A percentile compares a stretch with the other conserved stretches of the same genome.
These are phyloP conservation scores for Ambrosia hybrid DNA, from an alignment of 140 eudicot species.

Conservation along the genomic window DNA sequence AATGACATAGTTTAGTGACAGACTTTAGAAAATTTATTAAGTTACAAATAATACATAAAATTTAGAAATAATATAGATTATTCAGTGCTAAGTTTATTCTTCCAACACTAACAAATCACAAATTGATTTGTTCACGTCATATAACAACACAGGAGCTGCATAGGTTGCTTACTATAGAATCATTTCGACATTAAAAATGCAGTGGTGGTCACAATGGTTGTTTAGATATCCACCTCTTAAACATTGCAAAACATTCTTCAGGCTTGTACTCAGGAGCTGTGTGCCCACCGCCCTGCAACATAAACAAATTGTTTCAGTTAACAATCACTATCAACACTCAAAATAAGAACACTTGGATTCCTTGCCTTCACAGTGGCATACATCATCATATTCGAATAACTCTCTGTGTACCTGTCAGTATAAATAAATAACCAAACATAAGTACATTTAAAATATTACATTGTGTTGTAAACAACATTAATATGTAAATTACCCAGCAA, in stretches of 20 bases:
- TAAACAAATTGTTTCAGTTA: background rate
- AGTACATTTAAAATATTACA: background rate
- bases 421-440: background rate
- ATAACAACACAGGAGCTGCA: background rate
- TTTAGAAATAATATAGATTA: too few relatives aligned
- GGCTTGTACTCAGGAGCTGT: conserved; percentile 48
- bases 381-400: conserved; percentile 51
- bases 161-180: background rate
- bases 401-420: conserved; percentile 44
- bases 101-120: too few relatives aligned
- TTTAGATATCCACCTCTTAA: conserved; percentile 49
- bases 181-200: background rate
- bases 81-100: too few relatives aligned
- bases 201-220: conserved; percentile 25
- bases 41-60: too few relatives aligned
- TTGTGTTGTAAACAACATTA: background rate
- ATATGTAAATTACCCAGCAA: conserved; percentile 45
- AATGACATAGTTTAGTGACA: too few relatives aligned
- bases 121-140: too few relatives aligned
- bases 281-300: conserved; percentile 56
- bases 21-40: too few relatives aligned
- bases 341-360: background rate
- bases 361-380: conserved; percentile 63
- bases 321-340: background rate
- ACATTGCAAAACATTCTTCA: conserved; percentile 40